Conservation (phyloP, 257 asterid species). For the Gentiana macrophylla region DNA sequence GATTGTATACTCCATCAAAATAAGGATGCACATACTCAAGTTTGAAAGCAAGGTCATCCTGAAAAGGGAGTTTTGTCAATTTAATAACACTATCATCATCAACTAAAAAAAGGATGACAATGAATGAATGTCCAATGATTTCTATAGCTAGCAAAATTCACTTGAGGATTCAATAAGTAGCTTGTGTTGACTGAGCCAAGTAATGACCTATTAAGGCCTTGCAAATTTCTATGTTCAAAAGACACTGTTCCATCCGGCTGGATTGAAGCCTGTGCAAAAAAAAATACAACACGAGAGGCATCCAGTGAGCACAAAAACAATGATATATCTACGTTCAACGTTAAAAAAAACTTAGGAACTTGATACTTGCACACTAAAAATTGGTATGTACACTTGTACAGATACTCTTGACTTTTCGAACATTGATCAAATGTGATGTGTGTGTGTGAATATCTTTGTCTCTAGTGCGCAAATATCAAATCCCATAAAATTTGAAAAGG, state of each 20-base stretch:
- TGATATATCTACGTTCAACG: neutral
- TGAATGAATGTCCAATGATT: neutral
- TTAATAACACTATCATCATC: neutral
- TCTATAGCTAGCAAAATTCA: constrained; percentile 9
- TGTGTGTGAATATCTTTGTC: too few relatives aligned
- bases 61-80: constrained; percentile 10
- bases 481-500: too few relatives aligned
- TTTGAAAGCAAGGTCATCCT: constrained; percentile 98
- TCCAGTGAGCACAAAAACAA: constrained; percentile 10
- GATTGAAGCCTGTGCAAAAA: constrained; percentile 63
- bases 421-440: too few relatives aligned
- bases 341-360: neutral
- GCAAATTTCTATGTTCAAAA: constrained; percentile 88
- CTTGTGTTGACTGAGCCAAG: constrained; percentile 94
- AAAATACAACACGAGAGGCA: constrained; percentile 15
- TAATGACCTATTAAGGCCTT: constrained; percentile 86
- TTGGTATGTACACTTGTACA: too few relatives aligned
- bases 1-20: constrained; percentile 76
- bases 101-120: neutral
- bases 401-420: too few relatives aligned
- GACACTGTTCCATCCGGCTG: constrained; percentile 99
- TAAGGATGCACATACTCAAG: constrained; percentile 94
- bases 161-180: constrained; percentile 98
- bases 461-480: too few relatives aligned
- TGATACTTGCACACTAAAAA: neutral